Conservation (phyloP, 805 yeast species). For the Komagataella populi region DNA sequence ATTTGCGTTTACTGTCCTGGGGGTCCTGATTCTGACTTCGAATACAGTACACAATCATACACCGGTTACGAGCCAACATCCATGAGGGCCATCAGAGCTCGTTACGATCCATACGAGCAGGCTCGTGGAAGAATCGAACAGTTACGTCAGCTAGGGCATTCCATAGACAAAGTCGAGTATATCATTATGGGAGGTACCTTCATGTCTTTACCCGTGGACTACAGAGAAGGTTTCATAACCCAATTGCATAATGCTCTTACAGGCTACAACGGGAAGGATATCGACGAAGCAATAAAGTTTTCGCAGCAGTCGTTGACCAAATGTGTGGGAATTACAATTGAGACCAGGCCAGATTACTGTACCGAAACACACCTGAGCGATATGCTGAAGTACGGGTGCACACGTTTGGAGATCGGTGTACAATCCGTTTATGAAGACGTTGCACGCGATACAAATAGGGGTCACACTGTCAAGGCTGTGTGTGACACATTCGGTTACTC, state of each 20-base stretch:
- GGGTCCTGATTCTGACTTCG: conserved; percentile 97
- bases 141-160: conserved; percentile 86
- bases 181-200: conserved; percentile 99
- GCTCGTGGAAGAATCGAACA: conserved; percentile 97
- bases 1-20: conserved; percentile 99
- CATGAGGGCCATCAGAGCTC: conserved; percentile 97
- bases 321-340: conserved; percentile 97
- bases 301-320: conserved; percentile 92
- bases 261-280: conserved; percentile 75
- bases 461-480: conserved; percentile 93
- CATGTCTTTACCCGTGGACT: conserved; percentile 85
- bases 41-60: conserved; percentile 94
- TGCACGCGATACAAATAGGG: conserved; percentile 95
- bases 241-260: conserved; percentile 90
- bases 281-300: conserved; percentile 82
- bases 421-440: conserved; percentile 97
- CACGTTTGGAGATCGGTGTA: conserved; percentile 92
- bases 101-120: conserved; percentile 97
- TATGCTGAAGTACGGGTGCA: conserved; percentile 93
- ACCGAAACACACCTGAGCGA: conserved; percentile 91
- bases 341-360: conserved; percentile 97
- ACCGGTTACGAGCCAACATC: conserved; percentile 99
- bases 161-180: conserved; percentile 94
- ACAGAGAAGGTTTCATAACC: conserved; percentile 80
- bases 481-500: conserved; percentile 92